Percentiles rank a stretch among this genome's conserved stretches.
Conservation (phyloP, 495 filamentous ascomycete genomes). For the Penicillium nucicola region DNA sequence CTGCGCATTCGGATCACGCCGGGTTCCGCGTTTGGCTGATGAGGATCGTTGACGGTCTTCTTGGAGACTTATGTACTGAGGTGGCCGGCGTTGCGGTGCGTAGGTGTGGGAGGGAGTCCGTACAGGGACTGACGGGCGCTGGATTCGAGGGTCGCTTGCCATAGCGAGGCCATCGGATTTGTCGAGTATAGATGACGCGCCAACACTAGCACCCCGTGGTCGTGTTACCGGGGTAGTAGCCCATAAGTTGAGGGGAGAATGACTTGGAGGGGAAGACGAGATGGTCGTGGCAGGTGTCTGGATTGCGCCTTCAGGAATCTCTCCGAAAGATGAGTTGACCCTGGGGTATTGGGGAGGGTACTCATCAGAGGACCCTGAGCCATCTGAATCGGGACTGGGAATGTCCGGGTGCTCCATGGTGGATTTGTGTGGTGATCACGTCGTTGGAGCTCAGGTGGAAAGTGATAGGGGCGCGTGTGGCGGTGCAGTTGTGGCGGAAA, state of each 20-base stretch:
- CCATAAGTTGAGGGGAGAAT: constrained; percentile 42
- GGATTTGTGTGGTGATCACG: constrained; percentile 17
- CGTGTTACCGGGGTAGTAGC: constrained; percentile 33
- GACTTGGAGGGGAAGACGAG: constrained; percentile 40
- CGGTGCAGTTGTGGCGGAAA: constrained; percentile 20
- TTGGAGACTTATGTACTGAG: constrained; percentile 54
- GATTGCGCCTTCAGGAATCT: constrained; percentile 34
- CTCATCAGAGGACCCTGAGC: constrained; percentile 62
- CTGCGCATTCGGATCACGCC: constrained; percentile 71
- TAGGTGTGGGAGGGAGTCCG: constrained; percentile 71
- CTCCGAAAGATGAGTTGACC: constrained; percentile 38
- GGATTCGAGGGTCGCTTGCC: constrained; percentile 33
- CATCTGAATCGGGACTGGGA: constrained; percentile 60
- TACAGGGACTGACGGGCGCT: constrained; percentile 59
- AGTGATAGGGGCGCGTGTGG: constrained; percentile 27
- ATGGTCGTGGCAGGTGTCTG: constrained; percentile 42
- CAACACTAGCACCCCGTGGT: constrained; percentile 42
- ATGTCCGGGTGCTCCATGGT: constrained; percentile 56
- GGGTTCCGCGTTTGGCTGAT: constrained; percentile 47
- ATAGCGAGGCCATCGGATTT: constrained; percentile 30
- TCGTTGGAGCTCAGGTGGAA: constrained; percentile 10
- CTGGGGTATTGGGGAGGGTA: constrained; percentile 44
- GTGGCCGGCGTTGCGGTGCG: constrained; percentile 69
- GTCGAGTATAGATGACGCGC: constrained; percentile 29
- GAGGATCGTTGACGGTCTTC: constrained; percentile 51